Conservation (phyloP, 2,329 filamentous ascomycete genomes). For the Cladosporium velox region DNA sequence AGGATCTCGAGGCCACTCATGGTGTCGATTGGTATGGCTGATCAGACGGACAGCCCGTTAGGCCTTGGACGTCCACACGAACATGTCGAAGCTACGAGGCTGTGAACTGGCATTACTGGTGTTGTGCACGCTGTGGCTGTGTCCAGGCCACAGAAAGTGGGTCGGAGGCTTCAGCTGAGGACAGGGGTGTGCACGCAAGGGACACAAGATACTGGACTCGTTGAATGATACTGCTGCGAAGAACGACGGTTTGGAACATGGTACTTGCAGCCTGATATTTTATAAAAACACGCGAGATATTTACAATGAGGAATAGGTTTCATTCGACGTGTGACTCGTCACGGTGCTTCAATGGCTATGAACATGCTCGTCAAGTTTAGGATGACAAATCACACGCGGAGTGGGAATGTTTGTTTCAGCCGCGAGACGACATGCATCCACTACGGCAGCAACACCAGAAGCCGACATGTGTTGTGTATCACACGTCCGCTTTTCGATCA, state of each 20-base stretch:
- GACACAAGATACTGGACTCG: background rate
- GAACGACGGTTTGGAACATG: background rate
- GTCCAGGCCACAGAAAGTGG: constrained; percentile 1
- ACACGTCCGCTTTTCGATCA: background rate
- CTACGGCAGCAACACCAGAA: background rate
- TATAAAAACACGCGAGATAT: background rate
- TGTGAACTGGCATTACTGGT: background rate
- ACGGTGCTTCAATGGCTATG: background rate
- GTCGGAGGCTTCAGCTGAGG: background rate
- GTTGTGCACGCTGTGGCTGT: background rate
- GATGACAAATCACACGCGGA: background rate
- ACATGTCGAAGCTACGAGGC: background rate
- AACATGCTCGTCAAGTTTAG: background rate
- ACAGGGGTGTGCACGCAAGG: background rate
- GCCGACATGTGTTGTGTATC: background rate
- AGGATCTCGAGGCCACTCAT: constrained; percentile 33
- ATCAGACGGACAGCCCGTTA: background rate
- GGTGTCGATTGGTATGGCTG: background rate
- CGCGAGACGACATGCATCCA: background rate
- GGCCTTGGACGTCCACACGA: background rate
- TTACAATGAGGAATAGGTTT: background rate
- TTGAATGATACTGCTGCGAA: background rate
- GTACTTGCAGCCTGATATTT: background rate
- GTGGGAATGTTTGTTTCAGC: background rate
- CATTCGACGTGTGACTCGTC: background rate